Percentiles rank a stretch among this genome's conserved stretches.
Conservation (phyloP, 345 rosid genomes). For the Geranium rotundifolium region DNA sequence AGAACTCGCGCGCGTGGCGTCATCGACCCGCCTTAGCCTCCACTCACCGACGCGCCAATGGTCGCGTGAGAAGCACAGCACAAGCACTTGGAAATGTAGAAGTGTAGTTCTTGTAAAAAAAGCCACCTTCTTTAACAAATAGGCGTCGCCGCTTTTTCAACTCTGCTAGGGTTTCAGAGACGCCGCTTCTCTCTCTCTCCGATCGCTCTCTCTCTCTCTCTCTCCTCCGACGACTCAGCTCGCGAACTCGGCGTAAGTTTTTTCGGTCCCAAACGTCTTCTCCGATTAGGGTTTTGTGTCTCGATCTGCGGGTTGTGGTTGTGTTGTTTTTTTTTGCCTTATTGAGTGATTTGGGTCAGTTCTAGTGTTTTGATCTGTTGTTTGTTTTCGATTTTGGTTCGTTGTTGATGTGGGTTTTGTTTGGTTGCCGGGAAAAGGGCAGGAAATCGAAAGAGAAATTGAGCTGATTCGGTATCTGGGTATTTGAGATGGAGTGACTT, state of each 20-base stretch:
- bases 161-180: conserved; percentile 13
- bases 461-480: too few species aligned
- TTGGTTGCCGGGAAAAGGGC: neutral
- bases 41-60: neutral
- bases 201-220: conserved; percentile 4
- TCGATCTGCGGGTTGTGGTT: neutral
- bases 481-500: neutral
- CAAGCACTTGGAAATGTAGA: neutral
- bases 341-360: neutral
- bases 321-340: neutral
- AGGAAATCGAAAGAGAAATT: neutral
- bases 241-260: conserved; percentile 9
- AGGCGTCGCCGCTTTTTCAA: neutral
- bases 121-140: neutral
- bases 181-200: conserved; percentile 7
- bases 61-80: neutral
- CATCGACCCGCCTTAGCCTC: neutral
- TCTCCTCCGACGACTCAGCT: conserved; percentile 9
- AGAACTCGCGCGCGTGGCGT: too few species aligned
- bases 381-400: neutral
- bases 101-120: neutral
- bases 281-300: neutral
- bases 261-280: neutral
- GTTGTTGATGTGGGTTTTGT: neutral
- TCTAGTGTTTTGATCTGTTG: conserved; percentile 1